Base-by-base conservation (phyloP, 2,329 filamentous ascomycete genomes). In the Colletotrichum graminicola region DNA sequence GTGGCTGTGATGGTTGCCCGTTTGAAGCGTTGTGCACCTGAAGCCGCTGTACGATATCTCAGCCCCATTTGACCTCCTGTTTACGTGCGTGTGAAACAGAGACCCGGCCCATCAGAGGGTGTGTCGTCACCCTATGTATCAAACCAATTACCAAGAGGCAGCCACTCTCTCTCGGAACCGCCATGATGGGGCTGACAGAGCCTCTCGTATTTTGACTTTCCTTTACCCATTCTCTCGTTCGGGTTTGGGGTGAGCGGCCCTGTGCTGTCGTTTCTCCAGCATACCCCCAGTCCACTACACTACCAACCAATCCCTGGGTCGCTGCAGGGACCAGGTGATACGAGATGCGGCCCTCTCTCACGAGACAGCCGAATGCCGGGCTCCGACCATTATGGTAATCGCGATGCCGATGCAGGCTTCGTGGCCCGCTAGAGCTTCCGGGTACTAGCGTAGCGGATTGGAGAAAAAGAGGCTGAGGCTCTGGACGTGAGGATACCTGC, bases 11-110 rank as follows among this genome's bases (percentile, higher is more conserved):
- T 43, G 52, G 45, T 62, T 32, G 52, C 49, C 64, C 60, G 69
- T 68, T 72, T 60, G 69, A 41, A 63, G 69, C 52, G 65, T 64
- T 59, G 57, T 49, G 68, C 52, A 69, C 60, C 60, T 61, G 69
- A 64, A 72, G 69, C 60, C 59, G 45, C 65, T 39, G 63, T 49
- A 43, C 26, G 32, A 26, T 39, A 26, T 29, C 26, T 18, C 61
- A 57, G 66, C 41, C 66, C 65, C 69, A 60, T 72, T 72, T 72
- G 65, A 69, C 69, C 29, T 69, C 54, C 65, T 69, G 59, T 60
- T 68, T 72, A 55, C 59, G 54, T 69, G 54, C 60, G 54, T 51
- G 41, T 72, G 69, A 72, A 72, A 72, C 69, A 59, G 57, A 43
- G 54, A 69, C 18, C 32, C 49, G 57, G 41, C 62, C 67, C 67